Evolutionary conservation across 352 stramenopile genomes (phyloP), one percentile per base, ranked within the genome.

Genomic region (Phytophthora pluvialis): DNA sequence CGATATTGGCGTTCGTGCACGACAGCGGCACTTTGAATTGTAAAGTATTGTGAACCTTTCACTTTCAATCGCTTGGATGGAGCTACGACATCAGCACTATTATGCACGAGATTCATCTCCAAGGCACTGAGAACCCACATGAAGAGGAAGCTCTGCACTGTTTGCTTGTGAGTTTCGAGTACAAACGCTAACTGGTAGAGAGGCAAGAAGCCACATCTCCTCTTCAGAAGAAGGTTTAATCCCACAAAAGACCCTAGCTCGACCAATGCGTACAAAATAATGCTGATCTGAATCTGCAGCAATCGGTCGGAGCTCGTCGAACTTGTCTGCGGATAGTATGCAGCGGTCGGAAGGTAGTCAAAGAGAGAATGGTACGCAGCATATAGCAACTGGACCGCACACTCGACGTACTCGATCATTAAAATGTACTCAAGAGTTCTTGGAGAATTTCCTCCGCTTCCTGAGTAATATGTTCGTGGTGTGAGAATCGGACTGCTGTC

Each of bases 141-240:
- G 45, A 40, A 40, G 0, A 52, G 4, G 2, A 40, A 29, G 10
- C 45, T 40, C 15, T 52, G 45, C 28, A 52, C 18, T 5, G 29
- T 39, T 15, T 26, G 28, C 15, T 15, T 25, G 11, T 52, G 45
- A 5, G 28, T 52, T n/a, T 52, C 45, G 12, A 52, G 11, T 3
- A 52, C 45, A 33, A 52, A 52, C n/a, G 45, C 45, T n/a, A 52
- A 25, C 32, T 52, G 45, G 29, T 52, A 52, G 10, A 52, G 16
- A 5, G 45, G 45, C 15, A 11, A 52, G 31, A 40, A 40, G 28
- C 45, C 45, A 15, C 39, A 28, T n/a, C 18, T 39, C 3, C 45
- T 5, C 45, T 40, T 52, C 13, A 52, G 13, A 21, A 48, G 1
- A 3, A 33, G 0, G 13, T 5, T 9, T 9, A 33, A 9, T 11